A percentile compares a stretch with the other conserved stretches of the same genome.
These are phyloP conservation scores for Backusella mclennaniae DNA, from an alignment of 192 early-diverging fungal species.

Conservation along the genomic window DNA sequence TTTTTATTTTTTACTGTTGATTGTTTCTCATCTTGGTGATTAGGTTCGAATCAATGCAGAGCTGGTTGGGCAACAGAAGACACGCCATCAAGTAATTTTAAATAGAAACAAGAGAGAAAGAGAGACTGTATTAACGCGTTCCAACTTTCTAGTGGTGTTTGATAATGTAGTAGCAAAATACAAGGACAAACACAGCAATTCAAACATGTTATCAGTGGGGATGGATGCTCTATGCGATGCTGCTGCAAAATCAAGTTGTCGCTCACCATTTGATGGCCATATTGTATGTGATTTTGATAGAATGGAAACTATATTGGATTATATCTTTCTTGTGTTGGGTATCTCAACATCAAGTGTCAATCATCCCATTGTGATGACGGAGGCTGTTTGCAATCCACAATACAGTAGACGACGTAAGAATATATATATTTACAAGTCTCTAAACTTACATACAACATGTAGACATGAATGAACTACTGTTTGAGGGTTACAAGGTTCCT, in stretches of 20 bases:
- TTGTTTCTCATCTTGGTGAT: background rate
- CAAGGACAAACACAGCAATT: slow-evolving; percentile 52
- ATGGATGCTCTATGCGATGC: slow-evolving; percentile 65
- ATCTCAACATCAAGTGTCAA: slow-evolving; percentile 66
- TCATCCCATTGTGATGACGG: slow-evolving; percentile 89
- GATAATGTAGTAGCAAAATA: slow-evolving; percentile 68
- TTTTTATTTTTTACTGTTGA: background rate
- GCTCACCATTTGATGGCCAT: slow-evolving; percentile 64
- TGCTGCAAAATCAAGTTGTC: slow-evolving; percentile 47
- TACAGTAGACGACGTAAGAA: slow-evolving; percentile 70
- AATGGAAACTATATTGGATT: slow-evolving; percentile 82
- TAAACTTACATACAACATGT: no score
- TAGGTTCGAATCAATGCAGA: slow-evolving; percentile 72
- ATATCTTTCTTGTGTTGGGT: slow-evolving; percentile 79
- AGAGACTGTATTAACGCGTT: background rate
- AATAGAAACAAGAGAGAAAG: no score
- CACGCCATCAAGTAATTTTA: slow-evolving; percentile 50
- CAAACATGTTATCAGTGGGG: slow-evolving; percentile 53
- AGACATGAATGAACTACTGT: slow-evolving; percentile 84
- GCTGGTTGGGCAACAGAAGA: slow-evolving; percentile 80
- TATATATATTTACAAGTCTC: no score
- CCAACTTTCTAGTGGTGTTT: slow-evolving; percentile 58
- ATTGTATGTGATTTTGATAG: slow-evolving; percentile 73
- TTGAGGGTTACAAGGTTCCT: slow-evolving; percentile 80
- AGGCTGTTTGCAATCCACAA: slow-evolving; percentile 74